A percentile compares a stretch with the other conserved stretches of the same genome.
phyloP scores from a whole-genome alignment of 75 land plant species.

The Azolla pinnata region DNA sequence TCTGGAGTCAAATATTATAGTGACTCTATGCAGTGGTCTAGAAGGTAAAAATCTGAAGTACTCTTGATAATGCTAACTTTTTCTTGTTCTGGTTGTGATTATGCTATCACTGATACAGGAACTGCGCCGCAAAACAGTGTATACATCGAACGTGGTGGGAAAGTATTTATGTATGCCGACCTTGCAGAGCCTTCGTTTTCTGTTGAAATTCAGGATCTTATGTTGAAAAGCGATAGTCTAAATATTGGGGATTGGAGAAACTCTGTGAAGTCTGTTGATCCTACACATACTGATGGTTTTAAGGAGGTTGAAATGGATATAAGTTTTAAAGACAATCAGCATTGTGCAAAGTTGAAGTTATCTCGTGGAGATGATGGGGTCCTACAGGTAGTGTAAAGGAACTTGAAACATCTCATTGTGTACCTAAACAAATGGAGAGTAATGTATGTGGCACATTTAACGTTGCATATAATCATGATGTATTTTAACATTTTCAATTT shows the following conservation, averaged over 20 bases:
- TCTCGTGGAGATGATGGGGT: constrained; percentile 56
- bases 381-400: constrained; percentile 71
- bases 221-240: constrained; percentile 48
- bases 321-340: constrained; percentile 51
- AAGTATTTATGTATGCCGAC: constrained; percentile 51
- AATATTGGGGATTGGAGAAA: constrained; percentile 48
- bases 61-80: too few species aligned
- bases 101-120: too few species aligned
- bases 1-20: constrained; percentile 45
- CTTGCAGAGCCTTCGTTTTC: constrained; percentile 44
- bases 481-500: too few species aligned
- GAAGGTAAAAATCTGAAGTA: too few species aligned
- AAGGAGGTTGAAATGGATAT: constrained; percentile 54
- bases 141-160: constrained; percentile 45
- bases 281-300: constrained; percentile 32
- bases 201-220: constrained; percentile 37
- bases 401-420: too few species aligned
- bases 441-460: too few species aligned
- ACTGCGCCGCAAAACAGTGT: too few species aligned
- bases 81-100: too few species aligned
- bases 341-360: constrained; percentile 50
- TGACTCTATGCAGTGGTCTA: constrained; percentile 34
- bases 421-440: too few species aligned
- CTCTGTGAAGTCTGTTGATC: constrained; percentile 9
- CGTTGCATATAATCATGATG: too few species aligned